phyloP scores from a whole-genome alignment of 2,329 filamentous ascomycete species.

The Arthroderma sp. region DNA sequence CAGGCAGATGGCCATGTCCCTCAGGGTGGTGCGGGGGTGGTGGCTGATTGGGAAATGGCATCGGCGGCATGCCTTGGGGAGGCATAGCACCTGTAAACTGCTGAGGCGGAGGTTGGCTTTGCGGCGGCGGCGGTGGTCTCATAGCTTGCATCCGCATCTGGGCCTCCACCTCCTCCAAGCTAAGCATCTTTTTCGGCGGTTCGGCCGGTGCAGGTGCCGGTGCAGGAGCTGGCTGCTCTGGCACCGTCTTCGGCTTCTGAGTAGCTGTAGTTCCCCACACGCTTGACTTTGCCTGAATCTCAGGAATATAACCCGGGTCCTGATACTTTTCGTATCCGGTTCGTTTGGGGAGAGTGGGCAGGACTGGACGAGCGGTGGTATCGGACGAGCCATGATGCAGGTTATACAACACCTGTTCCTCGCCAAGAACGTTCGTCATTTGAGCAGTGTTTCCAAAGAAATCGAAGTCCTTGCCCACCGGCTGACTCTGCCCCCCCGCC shows the following conservation, averaged over 20 bases:
- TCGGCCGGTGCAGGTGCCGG: constrained; percentile 17
- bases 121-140: constrained; percentile 20
- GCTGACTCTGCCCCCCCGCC: constrained; percentile 34
- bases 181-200: constrained; percentile 71
- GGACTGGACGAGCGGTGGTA: constrained; percentile 25
- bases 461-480: constrained; percentile 85
- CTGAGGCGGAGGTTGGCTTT: constrained; percentile 19
- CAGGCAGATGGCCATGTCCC: constrained; percentile 22
- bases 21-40: constrained; percentile 7
- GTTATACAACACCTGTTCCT: constrained; percentile 76
- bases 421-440: constrained; percentile 71
- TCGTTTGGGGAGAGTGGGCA: constrained; percentile 47
- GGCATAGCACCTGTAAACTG: background rate
- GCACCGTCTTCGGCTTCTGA: constrained; percentile 28
- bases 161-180: constrained; percentile 90
- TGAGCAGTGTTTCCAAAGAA: constrained; percentile 90
- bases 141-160: constrained; percentile 52
- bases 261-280: constrained; percentile 73
- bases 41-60: constrained; percentile 12
- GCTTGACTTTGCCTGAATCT: constrained; percentile 82
- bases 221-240: constrained; percentile 10
- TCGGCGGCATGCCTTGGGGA: constrained; percentile 1
- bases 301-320: constrained; percentile 70
- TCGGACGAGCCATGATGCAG: constrained; percentile 47
- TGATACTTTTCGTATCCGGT: constrained; percentile 89